Percentiles rank a stretch among this genome's conserved stretches.
phyloP scores from a whole-genome alignment of 768 basidiomycete genomes.

The Auricularia cornea region DNA sequence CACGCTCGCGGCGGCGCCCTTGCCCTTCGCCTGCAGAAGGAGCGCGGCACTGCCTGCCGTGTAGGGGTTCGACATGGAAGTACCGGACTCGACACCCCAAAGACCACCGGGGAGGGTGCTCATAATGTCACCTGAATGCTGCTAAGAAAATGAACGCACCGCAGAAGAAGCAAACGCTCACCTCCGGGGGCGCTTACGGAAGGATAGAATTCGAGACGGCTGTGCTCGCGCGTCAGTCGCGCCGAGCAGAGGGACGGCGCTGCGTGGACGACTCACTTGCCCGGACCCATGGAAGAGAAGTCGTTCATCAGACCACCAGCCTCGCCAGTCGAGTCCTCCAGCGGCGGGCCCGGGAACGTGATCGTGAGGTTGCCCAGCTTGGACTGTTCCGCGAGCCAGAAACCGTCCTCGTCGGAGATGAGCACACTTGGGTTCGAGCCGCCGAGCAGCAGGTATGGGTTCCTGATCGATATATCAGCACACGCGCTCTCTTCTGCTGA shows the following conservation, averaged over 20 bases:
- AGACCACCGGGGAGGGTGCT: slow-evolving; percentile 12
- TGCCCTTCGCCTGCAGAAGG: slow-evolving; percentile 6
- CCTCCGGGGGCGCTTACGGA: slow-evolving; percentile 13
- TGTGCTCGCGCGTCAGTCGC: too few species aligned
- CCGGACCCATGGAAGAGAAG: slow-evolving; percentile 25
- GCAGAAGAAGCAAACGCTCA: too few species aligned
- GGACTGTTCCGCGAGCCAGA: not conserved
- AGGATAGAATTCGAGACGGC: slow-evolving; percentile 10
- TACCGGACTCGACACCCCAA: slow-evolving; percentile 7
- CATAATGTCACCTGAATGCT: slow-evolving; percentile 10
- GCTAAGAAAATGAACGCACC: too few species aligned
- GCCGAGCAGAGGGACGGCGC: too few species aligned
- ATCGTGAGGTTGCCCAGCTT: not conserved
- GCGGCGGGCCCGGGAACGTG: not conserved
- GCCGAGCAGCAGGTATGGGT: not conserved
- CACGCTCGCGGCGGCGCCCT: not conserved
- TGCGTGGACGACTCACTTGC: slow-evolving; percentile 17
- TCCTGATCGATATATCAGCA: too few species aligned
- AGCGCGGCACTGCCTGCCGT: slow-evolving; percentile 4
- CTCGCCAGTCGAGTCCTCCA: slow-evolving; percentile 21
- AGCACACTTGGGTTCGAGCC: not conserved
- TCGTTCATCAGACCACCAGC: too few species aligned
- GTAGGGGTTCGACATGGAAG: slow-evolving; percentile 13
- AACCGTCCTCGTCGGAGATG: not conserved
- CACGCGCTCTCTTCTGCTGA: too few species aligned